Base-by-base conservation (phyloP, 257 asterid genomes). In the Solanum appendiculatum region DNA sequence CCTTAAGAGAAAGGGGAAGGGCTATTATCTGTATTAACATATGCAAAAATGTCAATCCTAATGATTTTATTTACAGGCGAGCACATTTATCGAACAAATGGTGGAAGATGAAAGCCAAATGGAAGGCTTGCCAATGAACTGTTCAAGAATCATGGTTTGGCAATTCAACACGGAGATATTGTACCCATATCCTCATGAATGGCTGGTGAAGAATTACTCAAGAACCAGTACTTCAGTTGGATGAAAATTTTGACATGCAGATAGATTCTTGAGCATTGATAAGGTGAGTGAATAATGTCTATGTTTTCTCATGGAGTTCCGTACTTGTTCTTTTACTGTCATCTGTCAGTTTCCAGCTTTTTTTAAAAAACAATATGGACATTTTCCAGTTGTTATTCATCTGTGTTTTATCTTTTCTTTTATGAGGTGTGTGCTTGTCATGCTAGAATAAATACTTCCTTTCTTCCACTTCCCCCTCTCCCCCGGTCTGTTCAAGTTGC, bases 71-170 rank as follows among this genome's bases (percentile, higher is more conserved):
- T 89, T 91, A 89, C 92, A 94, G 98, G 95, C 91, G 12, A 95
- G 95, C 88, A 36, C 90, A 63, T 93, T 95, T 86, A 91, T 95
- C 2, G 95, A 92, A 91, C 98, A 94, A 86, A 27, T 95, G 70
- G 98, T 94, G 90, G 94, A 94, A 88, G 98, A 94, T 56, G 98
- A 95, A 89, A 93, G 96, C 86, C 96, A 95, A 90, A 94, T 95
- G 94, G 98, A 95, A 89, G 92, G 98, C 89, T 86, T 92, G n/a
- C 90, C 94, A 34, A 80, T 83, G 80, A 68, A 90, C 89, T 69
- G 95, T 85, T 87, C 93, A 13, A 88, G 90, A 42, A 86, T 93
- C 86, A 87, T 90, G 96, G 95, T 93, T 54, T 95, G 98, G 98
- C 92, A 90, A 83, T 91, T 91, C 60, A 74, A 88, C 36, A 69